Evolutionary conservation across 2,329 filamentous ascomycete species (phyloP).

Genomic region (Thielaviopsis euricoi): DNA sequence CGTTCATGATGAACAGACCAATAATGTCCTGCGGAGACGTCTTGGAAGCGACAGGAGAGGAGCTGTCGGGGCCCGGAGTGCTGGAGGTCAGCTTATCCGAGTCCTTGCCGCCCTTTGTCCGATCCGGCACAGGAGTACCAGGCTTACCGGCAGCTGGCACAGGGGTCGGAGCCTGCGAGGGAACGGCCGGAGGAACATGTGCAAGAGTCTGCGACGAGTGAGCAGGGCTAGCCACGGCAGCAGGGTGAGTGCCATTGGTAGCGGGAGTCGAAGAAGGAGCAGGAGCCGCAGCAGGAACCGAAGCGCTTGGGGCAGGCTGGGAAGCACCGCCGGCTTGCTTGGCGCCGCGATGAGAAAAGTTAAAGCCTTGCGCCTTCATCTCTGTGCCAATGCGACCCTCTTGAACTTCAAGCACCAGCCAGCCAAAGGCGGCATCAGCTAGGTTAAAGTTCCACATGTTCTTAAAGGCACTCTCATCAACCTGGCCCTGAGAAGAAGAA

Average conservation of each 20-base stretch:
- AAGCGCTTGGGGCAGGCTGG: slow-evolving; percentile 16
- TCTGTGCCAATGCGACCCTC: slow-evolving; percentile 92
- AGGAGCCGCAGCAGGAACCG: not conserved
- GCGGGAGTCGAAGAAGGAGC: not conserved
- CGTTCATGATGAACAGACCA: slow-evolving; percentile 79
- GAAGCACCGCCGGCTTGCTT: slow-evolving; percentile 42
- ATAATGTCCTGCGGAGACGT: slow-evolving; percentile 49
- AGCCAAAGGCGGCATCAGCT: slow-evolving; percentile 93
- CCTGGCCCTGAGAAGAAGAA: slow-evolving; percentile 60
- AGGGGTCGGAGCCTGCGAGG: slow-evolving; percentile 25
- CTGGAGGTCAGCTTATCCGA: slow-evolving; percentile 35
- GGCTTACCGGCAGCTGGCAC: slow-evolving; percentile 24
- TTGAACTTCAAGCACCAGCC: slow-evolving; percentile 86
- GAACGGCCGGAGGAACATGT: slow-evolving; percentile 15
- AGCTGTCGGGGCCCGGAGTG: slow-evolving; percentile 31
- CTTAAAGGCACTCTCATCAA: slow-evolving; percentile 98
- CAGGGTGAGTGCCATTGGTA: slow-evolving; percentile 14
- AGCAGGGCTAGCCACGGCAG: slow-evolving; percentile 17
- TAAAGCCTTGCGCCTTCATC: slow-evolving; percentile 97
- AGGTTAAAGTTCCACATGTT: slow-evolving; percentile 99
- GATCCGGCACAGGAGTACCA: slow-evolving; percentile 33
- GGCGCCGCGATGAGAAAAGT: slow-evolving; percentile 87
- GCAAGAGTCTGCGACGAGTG: slow-evolving; percentile 19
- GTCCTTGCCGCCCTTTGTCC: slow-evolving; percentile 31
- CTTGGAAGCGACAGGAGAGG: slow-evolving; percentile 41